These are phyloP conservation scores for Fusarium succisae DNA, from an alignment of 2,329 filamentous ascomycete genomes.

Conservation along the genomic window DNA sequence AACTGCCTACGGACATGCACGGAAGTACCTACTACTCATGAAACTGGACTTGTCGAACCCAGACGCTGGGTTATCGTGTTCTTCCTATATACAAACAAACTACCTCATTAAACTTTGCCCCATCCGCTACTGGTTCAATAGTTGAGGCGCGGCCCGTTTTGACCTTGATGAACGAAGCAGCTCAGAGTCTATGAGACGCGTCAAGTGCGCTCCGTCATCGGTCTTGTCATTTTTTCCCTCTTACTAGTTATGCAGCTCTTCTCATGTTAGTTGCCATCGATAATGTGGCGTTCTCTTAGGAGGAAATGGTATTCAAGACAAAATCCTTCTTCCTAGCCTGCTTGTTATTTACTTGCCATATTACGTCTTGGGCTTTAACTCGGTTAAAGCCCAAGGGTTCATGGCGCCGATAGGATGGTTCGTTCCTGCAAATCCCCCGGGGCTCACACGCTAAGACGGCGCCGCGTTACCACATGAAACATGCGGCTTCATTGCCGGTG, in stretches of 20 bases:
- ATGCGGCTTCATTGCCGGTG: slow-evolving; percentile 22
- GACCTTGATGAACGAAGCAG: slow-evolving; percentile 16
- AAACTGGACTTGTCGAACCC: slow-evolving; percentile 7
- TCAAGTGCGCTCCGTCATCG: not conserved
- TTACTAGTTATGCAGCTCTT: not conserved
- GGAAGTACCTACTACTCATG: not conserved
- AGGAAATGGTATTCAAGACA: not conserved
- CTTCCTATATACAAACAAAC: slow-evolving; percentile 6
- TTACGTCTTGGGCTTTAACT: not conserved
- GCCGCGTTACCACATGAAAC: slow-evolving; percentile 37
- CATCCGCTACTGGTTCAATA: slow-evolving; percentile 23
- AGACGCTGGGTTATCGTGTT: slow-evolving; percentile 13
- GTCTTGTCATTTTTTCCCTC: not conserved
- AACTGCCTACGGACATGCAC: slow-evolving; percentile 12
- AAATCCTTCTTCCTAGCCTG: not conserved
- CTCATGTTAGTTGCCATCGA: not conserved
- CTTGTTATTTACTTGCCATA: not conserved
- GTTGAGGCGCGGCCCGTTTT: slow-evolving; percentile 33
- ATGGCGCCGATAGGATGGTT: slow-evolving; percentile 37
- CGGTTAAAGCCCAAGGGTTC: slow-evolving; percentile 15
- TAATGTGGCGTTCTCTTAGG: not conserved
- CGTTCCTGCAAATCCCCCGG: slow-evolving; percentile 31
- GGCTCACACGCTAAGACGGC: slow-evolving; percentile 25
- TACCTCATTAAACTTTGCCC: slow-evolving; percentile 22
- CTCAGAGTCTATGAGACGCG: slow-evolving; percentile 7